These are phyloP conservation scores for Aspergillus niger DNA, from an alignment of 2,329 filamentous ascomycete species.

Conservation along the genomic window DNA sequence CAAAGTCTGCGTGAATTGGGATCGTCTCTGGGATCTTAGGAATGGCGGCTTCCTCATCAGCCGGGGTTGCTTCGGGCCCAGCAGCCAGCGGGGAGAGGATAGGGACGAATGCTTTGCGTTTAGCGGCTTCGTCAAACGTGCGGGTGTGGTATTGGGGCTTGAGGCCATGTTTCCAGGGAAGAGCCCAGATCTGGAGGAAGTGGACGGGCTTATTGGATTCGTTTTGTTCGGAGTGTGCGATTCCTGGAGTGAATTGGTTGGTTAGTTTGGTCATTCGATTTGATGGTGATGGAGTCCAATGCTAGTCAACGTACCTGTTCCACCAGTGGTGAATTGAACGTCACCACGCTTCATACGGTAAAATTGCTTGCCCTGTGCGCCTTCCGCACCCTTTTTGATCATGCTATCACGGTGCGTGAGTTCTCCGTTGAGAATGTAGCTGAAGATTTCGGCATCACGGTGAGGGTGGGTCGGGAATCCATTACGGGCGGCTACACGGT, in stretches of 20 bases:
- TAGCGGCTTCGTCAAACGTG: conserved; percentile 71
- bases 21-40: conserved; percentile 68
- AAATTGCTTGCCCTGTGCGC: conserved; percentile 62
- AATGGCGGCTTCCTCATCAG: conserved; percentile 65
- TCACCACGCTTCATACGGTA: conserved; percentile 75
- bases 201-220: conserved; percentile 72
- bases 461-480: conserved; percentile 87
- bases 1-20: conserved; percentile 79
- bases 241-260: conserved; percentile 45
- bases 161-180: conserved; percentile 73
- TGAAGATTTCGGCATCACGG: conserved; percentile 86
- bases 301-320: conserved; percentile 57
- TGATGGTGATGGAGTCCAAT: background rate
- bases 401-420: conserved; percentile 87
- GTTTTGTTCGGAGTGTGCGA: conserved; percentile 82
- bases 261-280: background rate
- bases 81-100: conserved; percentile 75
- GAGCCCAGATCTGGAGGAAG: conserved; percentile 86
- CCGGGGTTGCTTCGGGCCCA: conserved; percentile 61
- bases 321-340: conserved; percentile 89
- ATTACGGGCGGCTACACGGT: conserved; percentile 70
- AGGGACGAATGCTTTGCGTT: conserved; percentile 68
- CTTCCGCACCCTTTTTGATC: conserved; percentile 69
- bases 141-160: conserved; percentile 75
- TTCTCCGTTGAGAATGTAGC: conserved; percentile 81